phyloP scores from a whole-genome alignment of 345 rosid genomes.

The Corchorus olitorius region DNA sequence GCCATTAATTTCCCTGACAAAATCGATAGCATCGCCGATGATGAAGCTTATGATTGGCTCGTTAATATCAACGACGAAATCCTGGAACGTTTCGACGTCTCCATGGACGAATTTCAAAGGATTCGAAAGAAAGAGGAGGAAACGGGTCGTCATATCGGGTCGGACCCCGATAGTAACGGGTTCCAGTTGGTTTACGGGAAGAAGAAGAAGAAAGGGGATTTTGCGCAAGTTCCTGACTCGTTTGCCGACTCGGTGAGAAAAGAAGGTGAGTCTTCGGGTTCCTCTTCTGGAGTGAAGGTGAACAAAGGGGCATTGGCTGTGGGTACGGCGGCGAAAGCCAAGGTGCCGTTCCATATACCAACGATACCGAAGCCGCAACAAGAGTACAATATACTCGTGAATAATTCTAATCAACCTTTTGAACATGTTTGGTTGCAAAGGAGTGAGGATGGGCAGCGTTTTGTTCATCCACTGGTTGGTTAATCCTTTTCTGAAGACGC shows the following conservation, averaged over 20 bases:
- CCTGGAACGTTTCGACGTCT: constrained; percentile 64
- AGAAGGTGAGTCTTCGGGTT: constrained; percentile 18
- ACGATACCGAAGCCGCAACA: constrained; percentile 77
- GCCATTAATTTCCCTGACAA: constrained; percentile 37
- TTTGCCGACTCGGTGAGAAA: constrained; percentile 19
- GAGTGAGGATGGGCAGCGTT: constrained; percentile 59
- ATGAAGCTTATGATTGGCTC: constrained; percentile 75
- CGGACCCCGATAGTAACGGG: constrained; percentile 41
- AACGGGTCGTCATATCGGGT: constrained; percentile 33
- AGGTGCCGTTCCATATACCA: constrained; percentile 71
- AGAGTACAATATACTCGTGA: constrained; percentile 60
- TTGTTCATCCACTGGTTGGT: constrained; percentile 86
- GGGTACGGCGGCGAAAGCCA: constrained; percentile 46
- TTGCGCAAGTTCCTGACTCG: constrained; percentile 17
- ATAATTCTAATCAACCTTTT: constrained; percentile 70
- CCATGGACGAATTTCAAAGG: constrained; percentile 54
- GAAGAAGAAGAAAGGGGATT: constrained; percentile 52
- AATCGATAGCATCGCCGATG: constrained; percentile 36
- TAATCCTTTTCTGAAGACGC: not conserved
- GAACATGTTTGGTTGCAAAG: constrained; percentile 80
- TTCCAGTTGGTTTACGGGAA: constrained; percentile 77
- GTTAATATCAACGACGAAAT: constrained; percentile 68
- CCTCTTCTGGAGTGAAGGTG: constrained; percentile 56
- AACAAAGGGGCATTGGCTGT: constrained; percentile 43
- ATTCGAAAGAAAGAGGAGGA: constrained; percentile 51